Evolutionary conservation across 192 early-diverging fungal species (phyloP).

Genomic region (Backusella australiensis): DNA sequence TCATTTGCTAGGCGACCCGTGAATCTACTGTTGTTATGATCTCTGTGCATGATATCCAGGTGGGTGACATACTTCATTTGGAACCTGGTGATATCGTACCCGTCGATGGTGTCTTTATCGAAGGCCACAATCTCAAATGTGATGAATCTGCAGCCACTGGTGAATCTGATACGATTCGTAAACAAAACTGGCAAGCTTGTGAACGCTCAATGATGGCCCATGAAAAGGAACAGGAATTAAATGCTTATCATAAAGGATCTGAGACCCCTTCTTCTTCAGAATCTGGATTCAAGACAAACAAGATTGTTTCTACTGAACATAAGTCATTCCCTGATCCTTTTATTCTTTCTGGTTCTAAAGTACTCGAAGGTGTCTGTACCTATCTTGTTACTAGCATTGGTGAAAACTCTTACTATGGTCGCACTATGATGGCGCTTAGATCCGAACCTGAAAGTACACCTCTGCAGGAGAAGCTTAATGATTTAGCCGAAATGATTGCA

Average conservation of each 20-base stretch:
- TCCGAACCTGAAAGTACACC: slow-evolving; percentile 88
- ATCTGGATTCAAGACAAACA: slow-evolving; percentile 7
- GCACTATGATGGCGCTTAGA: slow-evolving; percentile 84
- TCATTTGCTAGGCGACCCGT: slow-evolving; percentile 55
- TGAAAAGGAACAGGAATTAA: slow-evolving; percentile 3
- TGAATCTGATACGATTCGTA: slow-evolving; percentile 87
- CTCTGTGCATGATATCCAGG: slow-evolving; percentile 76
- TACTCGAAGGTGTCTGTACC: slow-evolving; percentile 83
- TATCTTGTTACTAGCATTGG: slow-evolving; percentile 88
- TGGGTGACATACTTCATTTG: slow-evolving; percentile 87
- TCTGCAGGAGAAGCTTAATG: slow-evolving; percentile 86
- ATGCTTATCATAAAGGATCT: slow-evolving; percentile 16
- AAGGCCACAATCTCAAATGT: slow-evolving; percentile 76
- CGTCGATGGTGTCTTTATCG: slow-evolving; percentile 90
- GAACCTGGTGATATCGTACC: slow-evolving; percentile 93
- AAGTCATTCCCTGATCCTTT: slow-evolving; percentile 66
- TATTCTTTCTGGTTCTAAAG: slow-evolving; percentile 91
- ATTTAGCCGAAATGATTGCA: slow-evolving; percentile 89
- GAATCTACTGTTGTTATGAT: slow-evolving; percentile 66
- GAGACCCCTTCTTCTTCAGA: slow-evolving; percentile 3
- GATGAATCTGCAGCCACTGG: slow-evolving; percentile 96
- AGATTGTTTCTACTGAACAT: slow-evolving; percentile 26
- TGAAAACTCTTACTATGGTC: slow-evolving; percentile 84
- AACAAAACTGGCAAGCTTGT: slow-evolving; percentile 60
- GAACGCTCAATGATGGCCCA: neutral